These are phyloP conservation scores for Trichoderma oligosporum DNA, from an alignment of 2,329 filamentous ascomycete genomes.

Conservation along the genomic window DNA sequence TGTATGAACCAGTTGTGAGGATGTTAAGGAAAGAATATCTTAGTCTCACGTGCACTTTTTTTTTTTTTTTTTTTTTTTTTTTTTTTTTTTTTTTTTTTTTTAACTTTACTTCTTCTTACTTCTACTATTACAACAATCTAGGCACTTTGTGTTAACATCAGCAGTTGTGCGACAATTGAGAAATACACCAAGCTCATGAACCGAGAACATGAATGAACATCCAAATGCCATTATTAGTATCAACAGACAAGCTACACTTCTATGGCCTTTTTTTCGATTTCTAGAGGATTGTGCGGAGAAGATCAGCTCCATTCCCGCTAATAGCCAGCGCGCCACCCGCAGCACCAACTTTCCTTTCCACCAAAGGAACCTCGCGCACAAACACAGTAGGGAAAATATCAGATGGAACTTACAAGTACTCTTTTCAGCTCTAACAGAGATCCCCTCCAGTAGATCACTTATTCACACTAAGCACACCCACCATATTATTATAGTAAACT, in stretches of 20 bases:
- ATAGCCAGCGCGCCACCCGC: background rate
- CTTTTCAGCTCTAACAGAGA: background rate
- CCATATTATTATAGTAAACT: background rate
- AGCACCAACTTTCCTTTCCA: background rate
- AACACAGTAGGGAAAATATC: background rate
- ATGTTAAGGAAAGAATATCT: background rate
- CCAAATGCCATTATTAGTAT: no score
- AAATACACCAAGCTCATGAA: no score
- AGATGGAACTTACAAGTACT: no score
- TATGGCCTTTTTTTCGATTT: background rate
- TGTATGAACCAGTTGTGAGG: background rate
- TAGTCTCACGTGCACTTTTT: constrained; percentile 19
- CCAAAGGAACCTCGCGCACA: background rate
- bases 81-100: background rate
- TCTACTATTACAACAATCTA: background rate
- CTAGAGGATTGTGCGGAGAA: background rate
- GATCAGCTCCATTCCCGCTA: background rate
- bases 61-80: background rate
- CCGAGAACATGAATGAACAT: no score
- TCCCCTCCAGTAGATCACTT: background rate
- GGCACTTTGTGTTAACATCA: no score
- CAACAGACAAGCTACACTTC: no score
- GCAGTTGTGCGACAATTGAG: no score
- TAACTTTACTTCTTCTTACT: background rate
- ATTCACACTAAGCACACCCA: background rate